These are phyloP conservation scores for Epichloe amarillans DNA, from an alignment of 2,329 filamentous ascomycete genomes.

Conservation along the genomic window DNA sequence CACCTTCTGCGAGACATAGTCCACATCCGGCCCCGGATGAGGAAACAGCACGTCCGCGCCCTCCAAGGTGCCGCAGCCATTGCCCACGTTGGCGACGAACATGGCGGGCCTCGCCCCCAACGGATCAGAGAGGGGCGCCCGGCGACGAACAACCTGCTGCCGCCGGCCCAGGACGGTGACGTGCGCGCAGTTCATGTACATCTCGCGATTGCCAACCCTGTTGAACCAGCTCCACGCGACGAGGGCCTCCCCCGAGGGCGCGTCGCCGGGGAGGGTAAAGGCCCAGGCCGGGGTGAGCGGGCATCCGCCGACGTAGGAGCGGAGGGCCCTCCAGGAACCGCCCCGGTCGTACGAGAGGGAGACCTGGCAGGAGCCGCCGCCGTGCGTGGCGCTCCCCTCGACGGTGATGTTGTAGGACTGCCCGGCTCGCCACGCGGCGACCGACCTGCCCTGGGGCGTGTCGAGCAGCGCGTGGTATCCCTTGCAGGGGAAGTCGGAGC, in stretches of 20 bases:
- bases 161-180: conserved; percentile 44
- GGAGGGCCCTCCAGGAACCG: conserved; percentile 52
- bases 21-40: conserved; percentile 45
- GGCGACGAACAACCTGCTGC: conserved; percentile 7
- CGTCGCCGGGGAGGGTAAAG: conserved; percentile 54
- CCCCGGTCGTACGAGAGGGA: conserved; percentile 63
- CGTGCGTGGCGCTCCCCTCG: conserved; percentile 47
- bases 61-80: conserved; percentile 45
- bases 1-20: conserved; percentile 21
- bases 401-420: conserved; percentile 49
- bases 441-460: conserved; percentile 34
- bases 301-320: conserved; percentile 43
- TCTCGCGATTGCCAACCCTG: conserved; percentile 62
- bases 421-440: conserved; percentile 50
- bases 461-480: conserved; percentile 39
- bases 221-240: conserved; percentile 74
- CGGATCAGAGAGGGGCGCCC: conserved; percentile 11
- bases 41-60: conserved; percentile 50
- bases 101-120: conserved; percentile 50
- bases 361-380: conserved; percentile 65
- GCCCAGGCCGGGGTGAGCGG: conserved; percentile 38
- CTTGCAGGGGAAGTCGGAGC: conserved; percentile 66
- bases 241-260: conserved; percentile 45
- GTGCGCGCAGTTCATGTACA: conserved; percentile 77
- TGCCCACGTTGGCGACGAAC: conserved; percentile 57